Conservation (phyloP, 768 basidiomycete genomes). For the Kwoniella mangroviensis region DNA sequence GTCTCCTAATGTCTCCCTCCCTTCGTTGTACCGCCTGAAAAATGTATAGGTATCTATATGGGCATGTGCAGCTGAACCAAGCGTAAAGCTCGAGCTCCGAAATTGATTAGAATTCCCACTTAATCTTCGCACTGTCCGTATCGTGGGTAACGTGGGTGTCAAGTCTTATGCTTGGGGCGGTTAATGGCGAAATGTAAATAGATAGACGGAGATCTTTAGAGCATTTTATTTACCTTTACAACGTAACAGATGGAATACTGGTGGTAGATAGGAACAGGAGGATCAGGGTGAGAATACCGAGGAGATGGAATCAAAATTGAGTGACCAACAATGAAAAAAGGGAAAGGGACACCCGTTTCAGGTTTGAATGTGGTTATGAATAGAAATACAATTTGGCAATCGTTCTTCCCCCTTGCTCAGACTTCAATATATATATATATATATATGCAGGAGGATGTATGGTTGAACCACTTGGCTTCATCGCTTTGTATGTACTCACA, state of each 20-base stretch:
- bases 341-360: slow-evolving; percentile 12
- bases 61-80: not conserved
- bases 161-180: not conserved
- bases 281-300: not conserved
- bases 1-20: not conserved
- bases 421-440: no score
- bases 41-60: not conserved
- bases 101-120: no score
- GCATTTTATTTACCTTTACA: no score
- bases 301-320: no score
- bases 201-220: no score
- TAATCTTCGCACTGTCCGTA: no score
- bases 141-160: not conserved
- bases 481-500: no score
- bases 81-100: not conserved
- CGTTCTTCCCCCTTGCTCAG: no score
- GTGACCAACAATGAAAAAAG: not conserved
- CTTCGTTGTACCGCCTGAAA: not conserved
- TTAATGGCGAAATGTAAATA: not conserved
- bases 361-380: not conserved
- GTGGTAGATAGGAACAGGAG: no score
- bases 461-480: no score
- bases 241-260: no score
- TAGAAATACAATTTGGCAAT: not conserved
- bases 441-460: no score